Evolutionary conservation across 805 yeast genomes (phyloP), one percentile per base, ranked within the genome.

Genomic region (Schwanniomyces pseudopolymorphus): DNA sequence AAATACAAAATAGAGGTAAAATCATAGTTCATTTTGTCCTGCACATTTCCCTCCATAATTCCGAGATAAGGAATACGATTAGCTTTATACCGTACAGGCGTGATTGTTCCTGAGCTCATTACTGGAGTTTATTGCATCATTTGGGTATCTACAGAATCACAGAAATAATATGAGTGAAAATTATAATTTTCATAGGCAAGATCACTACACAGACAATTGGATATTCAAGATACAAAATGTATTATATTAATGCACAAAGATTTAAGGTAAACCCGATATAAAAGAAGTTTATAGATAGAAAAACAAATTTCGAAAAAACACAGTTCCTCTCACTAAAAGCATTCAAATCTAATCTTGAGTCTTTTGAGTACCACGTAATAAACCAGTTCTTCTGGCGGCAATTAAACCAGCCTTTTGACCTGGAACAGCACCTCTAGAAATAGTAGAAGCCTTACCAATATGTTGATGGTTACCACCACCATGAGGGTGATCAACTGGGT

Each of bases 331-430:
- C 40, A 24, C 19, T 38, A 24, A 13, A 24, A 19, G 20, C 28
- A 38, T 19, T 38, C 43, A 39, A 43, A 46, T 40, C 57, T 69
- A 70, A 56, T 70, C 75, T 54, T 65, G 67, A 59, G 76, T 83
- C 84, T 89, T 90, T 83, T 91, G 97, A 73, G 98, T 89, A 90
- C 98, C 98, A 82, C 98, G 90, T 79, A 91, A 86, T 78, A 91
- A 87, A 92, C 99, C 99, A 70, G 98, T 92, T 87, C 99, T 90
- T 89, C 99, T 90, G 77, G 99, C 99, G 70, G 99, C 99, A 77
- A 92, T 94, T 76, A 92, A 89, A 92, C 99, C 99, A 75, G 95
- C 96, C 95, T 92, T 92, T 84, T 92, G 99, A 89, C 99, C 99
- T 70, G 99, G 82, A 75, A 92, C 98, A 63, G 98, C 97, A 79